These are phyloP conservation scores for Coemansia sp. DNA, from an alignment of 192 early-diverging fungal species.

Conservation along the genomic window DNA sequence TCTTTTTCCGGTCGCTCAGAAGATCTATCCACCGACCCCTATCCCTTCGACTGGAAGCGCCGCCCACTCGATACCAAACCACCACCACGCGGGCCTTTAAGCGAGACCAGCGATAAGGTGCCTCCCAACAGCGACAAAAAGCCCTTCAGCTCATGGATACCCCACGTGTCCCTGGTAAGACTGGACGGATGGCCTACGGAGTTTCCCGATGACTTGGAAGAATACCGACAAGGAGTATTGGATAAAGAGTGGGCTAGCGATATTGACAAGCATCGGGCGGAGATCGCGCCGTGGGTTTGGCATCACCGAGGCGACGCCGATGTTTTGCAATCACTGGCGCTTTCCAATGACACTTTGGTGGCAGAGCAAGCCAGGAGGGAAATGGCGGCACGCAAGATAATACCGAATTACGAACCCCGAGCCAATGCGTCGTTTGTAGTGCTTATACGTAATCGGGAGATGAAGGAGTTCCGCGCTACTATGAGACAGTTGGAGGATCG, in stretches of 20 bases:
- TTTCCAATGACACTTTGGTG: background rate
- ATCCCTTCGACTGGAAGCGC: background rate
- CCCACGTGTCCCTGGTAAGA: constrained; percentile 6
- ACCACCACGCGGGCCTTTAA: background rate
- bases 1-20: background rate
- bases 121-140: background rate
- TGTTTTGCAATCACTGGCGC: background rate
- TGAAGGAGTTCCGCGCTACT: constrained; percentile 50
- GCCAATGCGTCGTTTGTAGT: constrained; percentile 55
- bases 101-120: too few relatives aligned
- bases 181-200: constrained; percentile 40
- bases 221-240: constrained; percentile 28
- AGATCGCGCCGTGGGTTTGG: constrained; percentile 56
- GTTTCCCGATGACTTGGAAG: constrained; percentile 29
- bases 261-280: constrained; percentile 22
- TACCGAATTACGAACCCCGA: background rate
- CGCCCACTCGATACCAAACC: background rate
- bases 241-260: constrained; percentile 11
- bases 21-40: background rate
- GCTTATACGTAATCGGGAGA: constrained; percentile 57
- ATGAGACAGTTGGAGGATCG: constrained; percentile 62
- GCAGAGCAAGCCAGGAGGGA: background rate
- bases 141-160: too few relatives aligned
- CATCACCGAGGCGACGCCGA: constrained; percentile 46
- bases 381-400: constrained; percentile 20